A percentile compares a stretch with the other conserved stretches of the same genome.
Conservation (phyloP, 768 basidiomycete genomes). For the Floccularia luteovirens region DNA sequence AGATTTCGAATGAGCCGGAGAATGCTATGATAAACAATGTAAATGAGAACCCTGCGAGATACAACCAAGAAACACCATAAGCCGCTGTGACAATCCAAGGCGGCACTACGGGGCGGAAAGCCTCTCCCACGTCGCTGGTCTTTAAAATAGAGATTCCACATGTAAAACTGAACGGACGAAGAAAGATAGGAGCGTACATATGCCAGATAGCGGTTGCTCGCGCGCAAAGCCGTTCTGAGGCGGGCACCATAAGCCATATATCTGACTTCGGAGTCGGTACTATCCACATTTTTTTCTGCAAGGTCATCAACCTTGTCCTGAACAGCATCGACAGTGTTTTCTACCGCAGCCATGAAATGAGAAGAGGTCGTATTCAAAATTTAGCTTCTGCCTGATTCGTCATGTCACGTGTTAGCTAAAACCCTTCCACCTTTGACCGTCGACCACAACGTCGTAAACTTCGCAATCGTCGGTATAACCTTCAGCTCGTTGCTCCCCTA, state of each 20-base stretch:
- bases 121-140: constrained; percentile 81
- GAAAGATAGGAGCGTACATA: constrained; percentile 41
- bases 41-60: constrained; percentile 58
- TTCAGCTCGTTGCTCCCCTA: constrained; percentile 6
- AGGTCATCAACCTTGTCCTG: constrained; percentile 46
- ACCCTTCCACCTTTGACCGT: constrained; percentile 15
- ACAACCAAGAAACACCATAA: constrained; percentile 79
- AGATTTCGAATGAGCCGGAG: constrained; percentile 38
- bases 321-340: constrained; percentile 29
- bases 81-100: constrained; percentile 67
- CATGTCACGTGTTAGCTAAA: constrained; percentile 17
- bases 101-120: constrained; percentile 72
- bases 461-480: constrained; percentile 9
- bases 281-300: constrained; percentile 57
- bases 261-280: constrained; percentile 59
- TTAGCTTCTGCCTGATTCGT: neutral
- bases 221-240: constrained; percentile 66
- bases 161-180: constrained; percentile 3
- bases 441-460: constrained; percentile 19
- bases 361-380: neutral
- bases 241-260: constrained; percentile 78
- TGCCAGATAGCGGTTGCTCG: constrained; percentile 65
- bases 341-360: constrained; percentile 22
- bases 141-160: constrained; percentile 14
- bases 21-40: constrained; percentile 5